Evolutionary conservation across 2,329 filamentous ascomycete genomes (phyloP).

Genomic region (Eutypa lata): DNA sequence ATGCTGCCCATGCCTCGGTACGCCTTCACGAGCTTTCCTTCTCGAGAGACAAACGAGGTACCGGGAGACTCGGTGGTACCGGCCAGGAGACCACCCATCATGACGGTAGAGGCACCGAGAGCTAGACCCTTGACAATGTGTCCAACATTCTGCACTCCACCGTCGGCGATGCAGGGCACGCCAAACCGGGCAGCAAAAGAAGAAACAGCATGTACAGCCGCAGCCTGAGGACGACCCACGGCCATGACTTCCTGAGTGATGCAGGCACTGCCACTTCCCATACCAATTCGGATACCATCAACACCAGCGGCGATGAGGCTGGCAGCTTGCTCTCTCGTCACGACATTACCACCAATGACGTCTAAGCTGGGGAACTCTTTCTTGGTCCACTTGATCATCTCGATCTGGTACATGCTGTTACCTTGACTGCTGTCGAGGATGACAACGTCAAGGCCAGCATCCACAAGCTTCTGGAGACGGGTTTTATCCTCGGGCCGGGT

Average conservation of each 20-base stretch:
- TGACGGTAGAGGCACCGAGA: constrained; percentile 89
- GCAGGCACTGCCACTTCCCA: constrained; percentile 97
- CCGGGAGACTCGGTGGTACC: constrained; percentile 97
- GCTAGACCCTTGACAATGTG: constrained; percentile 98
- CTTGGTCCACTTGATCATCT: constrained; percentile 98
- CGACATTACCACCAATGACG: constrained; percentile 97
- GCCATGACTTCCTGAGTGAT: constrained; percentile 99
- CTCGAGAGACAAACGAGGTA: constrained; percentile 91
- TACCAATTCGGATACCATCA: constrained; percentile 95
- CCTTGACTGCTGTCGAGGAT: constrained; percentile 95
- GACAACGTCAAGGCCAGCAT: constrained; percentile 92
- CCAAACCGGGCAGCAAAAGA: constrained; percentile 89
- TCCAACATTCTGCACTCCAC: constrained; percentile 96
- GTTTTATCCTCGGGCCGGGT: constrained; percentile 91
- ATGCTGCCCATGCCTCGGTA: constrained; percentile 99
- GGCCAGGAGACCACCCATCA: constrained; percentile 98
- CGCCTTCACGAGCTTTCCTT: constrained; percentile 97
- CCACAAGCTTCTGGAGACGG: constrained; percentile 81
- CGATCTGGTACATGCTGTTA: constrained; percentile 97
- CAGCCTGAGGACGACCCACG: constrained; percentile 92
- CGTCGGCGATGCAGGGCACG: constrained; percentile 96
- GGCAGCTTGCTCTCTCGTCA: constrained; percentile 95
- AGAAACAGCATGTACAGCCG: constrained; percentile 86
- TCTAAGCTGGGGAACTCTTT: constrained; percentile 79
- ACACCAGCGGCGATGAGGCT: constrained; percentile 87